Evolutionary conservation across 345 rosid species (phyloP).

Genomic region (Psidium guajava): DNA sequence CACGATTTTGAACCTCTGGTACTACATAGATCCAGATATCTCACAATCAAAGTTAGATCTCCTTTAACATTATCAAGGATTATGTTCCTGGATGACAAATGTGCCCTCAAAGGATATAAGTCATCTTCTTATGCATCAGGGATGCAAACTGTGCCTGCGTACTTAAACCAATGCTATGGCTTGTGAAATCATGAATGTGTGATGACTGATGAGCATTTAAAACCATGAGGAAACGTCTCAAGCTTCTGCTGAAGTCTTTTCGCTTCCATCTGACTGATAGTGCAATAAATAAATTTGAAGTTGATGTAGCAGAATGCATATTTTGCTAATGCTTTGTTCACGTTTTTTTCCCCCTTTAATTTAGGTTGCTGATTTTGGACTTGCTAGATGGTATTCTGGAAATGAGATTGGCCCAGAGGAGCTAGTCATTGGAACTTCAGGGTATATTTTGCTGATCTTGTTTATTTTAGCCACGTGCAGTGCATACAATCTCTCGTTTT

Average conservation of each 20-base stretch:
- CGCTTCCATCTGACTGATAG: background rate
- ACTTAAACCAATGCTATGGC: background rate
- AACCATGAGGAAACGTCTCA: background rate
- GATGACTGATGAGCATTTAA: background rate
- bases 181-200: background rate
- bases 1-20: conserved; percentile 76
- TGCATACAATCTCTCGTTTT: background rate
- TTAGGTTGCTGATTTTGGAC: conserved; percentile 72
- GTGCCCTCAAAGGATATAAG: background rate
- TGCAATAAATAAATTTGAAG: background rate
- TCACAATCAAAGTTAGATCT: background rate
- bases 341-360: background rate
- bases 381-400: conserved; percentile 55
- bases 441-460: conserved; percentile 16
- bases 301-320: background rate
- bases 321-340: background rate
- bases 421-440: conserved; percentile 38
- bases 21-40: background rate
- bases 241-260: background rate
- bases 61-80: background rate
- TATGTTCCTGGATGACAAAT: background rate
- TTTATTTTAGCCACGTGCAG: background rate
- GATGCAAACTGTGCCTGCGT: background rate
- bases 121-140: background rate
- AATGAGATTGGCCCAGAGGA: conserved; percentile 23